A percentile compares a stretch with the other conserved stretches of the same genome.
phyloP scores from a whole-genome alignment of 768 basidiomycete genomes.

The Trametes cinnabarina region DNA sequence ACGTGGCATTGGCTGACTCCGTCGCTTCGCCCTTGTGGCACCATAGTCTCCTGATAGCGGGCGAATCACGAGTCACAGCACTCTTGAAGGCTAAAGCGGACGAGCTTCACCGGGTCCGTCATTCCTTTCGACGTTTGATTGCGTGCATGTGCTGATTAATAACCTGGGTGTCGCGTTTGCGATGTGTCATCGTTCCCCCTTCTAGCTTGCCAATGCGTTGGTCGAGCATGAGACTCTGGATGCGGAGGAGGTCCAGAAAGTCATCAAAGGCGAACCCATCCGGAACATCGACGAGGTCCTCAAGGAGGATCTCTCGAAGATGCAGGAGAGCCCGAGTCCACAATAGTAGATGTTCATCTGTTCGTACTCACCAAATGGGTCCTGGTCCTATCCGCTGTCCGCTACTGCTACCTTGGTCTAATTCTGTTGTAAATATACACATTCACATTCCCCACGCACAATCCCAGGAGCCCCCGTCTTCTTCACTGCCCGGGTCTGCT shows the following conservation, averaged over 20 bases:
- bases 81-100: slow-evolving; percentile 42
- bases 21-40: slow-evolving; percentile 10
- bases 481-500: too few species aligned
- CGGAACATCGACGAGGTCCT: slow-evolving; percentile 66
- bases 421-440: slow-evolving; percentile 20
- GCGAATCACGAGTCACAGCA: slow-evolving; percentile 40
- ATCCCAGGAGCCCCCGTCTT: too few species aligned
- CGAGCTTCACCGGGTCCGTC: slow-evolving; percentile 45
- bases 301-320: slow-evolving; percentile 45
- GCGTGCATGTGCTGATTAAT: slow-evolving; percentile 3
- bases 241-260: slow-evolving; percentile 80
- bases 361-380: background rate
- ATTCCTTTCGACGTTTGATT: slow-evolving; percentile 20
- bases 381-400: slow-evolving; percentile 10
- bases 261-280: slow-evolving; percentile 81
- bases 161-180: background rate
- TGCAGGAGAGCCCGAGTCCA: slow-evolving; percentile 20
- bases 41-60: slow-evolving; percentile 49
- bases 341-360: slow-evolving; percentile 11
- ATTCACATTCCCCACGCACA: background rate
- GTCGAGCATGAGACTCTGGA: slow-evolving; percentile 95
- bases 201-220: slow-evolving; percentile 82
- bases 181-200: slow-evolving; percentile 1
- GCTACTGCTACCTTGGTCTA: slow-evolving; percentile 12
- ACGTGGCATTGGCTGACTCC: slow-evolving; percentile 8